Evolutionary conservation across 1,284 basidiomycete genomes (phyloP), one percentile per base, ranked within the genome.

Genomic region (Sanghuangporus baumii): DNA sequence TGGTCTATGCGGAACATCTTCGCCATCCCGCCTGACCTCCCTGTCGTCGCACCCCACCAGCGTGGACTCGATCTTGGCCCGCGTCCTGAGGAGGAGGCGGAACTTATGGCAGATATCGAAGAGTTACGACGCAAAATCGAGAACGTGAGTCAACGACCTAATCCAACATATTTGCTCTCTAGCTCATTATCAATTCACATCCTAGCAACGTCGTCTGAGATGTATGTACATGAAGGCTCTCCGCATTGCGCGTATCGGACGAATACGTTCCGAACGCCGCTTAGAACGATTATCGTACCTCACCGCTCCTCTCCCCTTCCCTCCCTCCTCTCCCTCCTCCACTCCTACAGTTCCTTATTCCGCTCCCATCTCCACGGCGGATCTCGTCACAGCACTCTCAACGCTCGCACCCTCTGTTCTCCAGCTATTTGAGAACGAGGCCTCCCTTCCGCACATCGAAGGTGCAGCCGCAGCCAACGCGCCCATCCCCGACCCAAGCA

Each of bases 1-100:
- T 91, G 89, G 89, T 85, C 83, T 8, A 71, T 90, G 69, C 78
- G 89, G 37, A 91, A 91, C 71, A 89, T 91, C 64, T 91, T 91
- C 70, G 80, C 83, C 50, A 78, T 91, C 16, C 82, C 85, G 1
- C 77, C 80, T 1, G 82, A 86, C 65, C 69, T 91, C 23, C 85
- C 84, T 1, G 74, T 91, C 50, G 85, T 91, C 8, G 79, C 85
- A 2, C 88, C 88, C 1, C 88, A 90, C 68, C 87, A 90, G 60
- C 77, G 76, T 50, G 79, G 81, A 0, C 72, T 88, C 18, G 78
- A 87, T 70, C 73, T 89, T 43, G 77, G 78, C 2, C 69, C 74
- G 34, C 76, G 77, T 0, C 73, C 77, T 3, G 81, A 83, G 68
- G 76, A 75, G 66, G 87, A 88, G 70, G 71, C 76, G 18, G 84